Evolutionary conservation across 352 stramenopile species (phyloP).

Genomic region (Globisporangium parvum): DNA sequence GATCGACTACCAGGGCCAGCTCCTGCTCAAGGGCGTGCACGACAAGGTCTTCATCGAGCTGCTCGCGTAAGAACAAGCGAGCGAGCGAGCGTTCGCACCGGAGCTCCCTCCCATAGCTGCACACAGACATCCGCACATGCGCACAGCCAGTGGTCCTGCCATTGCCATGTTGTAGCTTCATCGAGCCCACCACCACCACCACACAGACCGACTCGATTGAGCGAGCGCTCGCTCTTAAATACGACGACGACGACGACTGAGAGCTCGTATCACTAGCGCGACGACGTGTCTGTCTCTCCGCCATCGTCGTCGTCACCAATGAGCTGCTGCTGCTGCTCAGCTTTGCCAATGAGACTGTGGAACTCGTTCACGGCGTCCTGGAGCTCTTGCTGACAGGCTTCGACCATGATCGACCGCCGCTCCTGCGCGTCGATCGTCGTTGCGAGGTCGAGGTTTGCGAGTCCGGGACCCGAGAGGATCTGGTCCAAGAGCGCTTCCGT

Average conservation of each 20-base stretch:
- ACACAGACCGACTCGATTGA: too few relatives aligned
- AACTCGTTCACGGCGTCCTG: conserved; percentile 56
- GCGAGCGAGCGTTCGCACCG: too few relatives aligned
- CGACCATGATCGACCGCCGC: conserved; percentile 48
- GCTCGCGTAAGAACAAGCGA: conserved; percentile 18
- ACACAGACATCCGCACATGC: neutral
- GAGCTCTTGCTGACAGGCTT: conserved; percentile 55
- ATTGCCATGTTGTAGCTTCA: too few relatives aligned
- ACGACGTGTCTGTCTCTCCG: too few relatives aligned
- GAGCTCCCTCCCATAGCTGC: too few relatives aligned
- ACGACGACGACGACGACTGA: neutral
- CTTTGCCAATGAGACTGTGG: conserved; percentile 28
- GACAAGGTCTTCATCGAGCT: conserved; percentile 77
- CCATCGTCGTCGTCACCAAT: neutral
- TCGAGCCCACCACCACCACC: too few relatives aligned
- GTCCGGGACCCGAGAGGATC: conserved; percentile 32
- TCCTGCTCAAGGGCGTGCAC: conserved; percentile 78
- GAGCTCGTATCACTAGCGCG: neutral
- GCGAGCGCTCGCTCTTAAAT: too few relatives aligned
- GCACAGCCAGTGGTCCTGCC: too few relatives aligned
- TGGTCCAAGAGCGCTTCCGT: conserved; percentile 44
- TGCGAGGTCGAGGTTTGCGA: conserved; percentile 23
- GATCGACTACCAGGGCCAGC: conserved; percentile 74
- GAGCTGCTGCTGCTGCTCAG: neutral
- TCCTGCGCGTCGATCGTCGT: conserved; percentile 36